phyloP scores from a whole-genome alignment of 2,329 filamentous ascomycete genomes.

The Fusarium decemcellulare region DNA sequence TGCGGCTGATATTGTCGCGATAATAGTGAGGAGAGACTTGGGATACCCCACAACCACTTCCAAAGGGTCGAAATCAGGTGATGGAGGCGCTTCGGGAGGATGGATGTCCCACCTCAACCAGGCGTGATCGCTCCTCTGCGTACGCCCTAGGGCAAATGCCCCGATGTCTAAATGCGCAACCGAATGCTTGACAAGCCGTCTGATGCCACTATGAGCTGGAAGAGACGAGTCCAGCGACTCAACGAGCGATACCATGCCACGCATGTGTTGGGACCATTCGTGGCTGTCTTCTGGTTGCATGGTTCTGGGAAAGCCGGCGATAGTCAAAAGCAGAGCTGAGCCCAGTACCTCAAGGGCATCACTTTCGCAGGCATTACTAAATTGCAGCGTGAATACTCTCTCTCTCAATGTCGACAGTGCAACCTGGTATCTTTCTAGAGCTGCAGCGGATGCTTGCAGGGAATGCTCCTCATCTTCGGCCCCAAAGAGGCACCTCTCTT shows the following conservation, averaged over 20 bases:
- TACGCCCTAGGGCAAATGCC: not conserved
- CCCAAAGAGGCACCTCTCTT: not conserved
- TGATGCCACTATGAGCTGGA: not conserved
- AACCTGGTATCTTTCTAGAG: not conserved
- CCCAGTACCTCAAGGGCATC: not conserved
- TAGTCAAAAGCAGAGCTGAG: not conserved
- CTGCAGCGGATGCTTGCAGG: not conserved
- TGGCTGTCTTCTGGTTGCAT: not conserved
- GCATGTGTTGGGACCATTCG: not conserved
- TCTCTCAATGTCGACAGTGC: not conserved
- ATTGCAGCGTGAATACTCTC: not conserved
- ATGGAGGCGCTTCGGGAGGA: not conserved
- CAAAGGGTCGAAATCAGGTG: not conserved
- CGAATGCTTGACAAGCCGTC: not conserved
- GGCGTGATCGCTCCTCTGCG: not conserved
- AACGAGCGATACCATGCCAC: not conserved
- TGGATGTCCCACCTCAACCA: not conserved
- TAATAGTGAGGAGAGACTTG: not conserved
- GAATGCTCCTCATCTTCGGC: not conserved
- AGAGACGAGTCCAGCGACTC: not conserved
- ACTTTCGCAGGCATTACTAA: not conserved
- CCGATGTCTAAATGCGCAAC: not conserved
- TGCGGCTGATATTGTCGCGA: not conserved
- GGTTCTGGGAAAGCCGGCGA: not conserved
- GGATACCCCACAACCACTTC: not conserved